Evolutionary conservation across 2,329 filamentous ascomycete species (phyloP).

Genomic region (Zymoseptoria brevis): DNA sequence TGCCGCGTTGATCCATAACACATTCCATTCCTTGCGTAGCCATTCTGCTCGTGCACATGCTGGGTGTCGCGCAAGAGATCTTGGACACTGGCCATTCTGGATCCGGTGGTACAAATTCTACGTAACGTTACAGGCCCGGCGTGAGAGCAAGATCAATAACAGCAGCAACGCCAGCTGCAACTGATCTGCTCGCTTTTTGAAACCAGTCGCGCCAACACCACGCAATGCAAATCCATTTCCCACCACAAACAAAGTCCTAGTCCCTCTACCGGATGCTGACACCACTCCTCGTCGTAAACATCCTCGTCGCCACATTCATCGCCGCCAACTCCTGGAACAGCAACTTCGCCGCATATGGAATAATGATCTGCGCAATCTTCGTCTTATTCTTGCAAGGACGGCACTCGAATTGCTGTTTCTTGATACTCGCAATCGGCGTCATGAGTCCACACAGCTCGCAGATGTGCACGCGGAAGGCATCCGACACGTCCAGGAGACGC

Average conservation of each 20-base stretch:
- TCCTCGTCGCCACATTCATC: slow-evolving; percentile 96
- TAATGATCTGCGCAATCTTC: slow-evolving; percentile 93
- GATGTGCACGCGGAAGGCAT: slow-evolving; percentile 95
- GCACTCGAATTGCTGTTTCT: slow-evolving; percentile 93
- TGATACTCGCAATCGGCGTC: slow-evolving; percentile 97
- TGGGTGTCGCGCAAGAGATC: not conserved
- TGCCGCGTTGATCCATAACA: too few species aligned
- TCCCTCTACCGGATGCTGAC: slow-evolving; percentile 23
- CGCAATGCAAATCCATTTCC: not conserved
- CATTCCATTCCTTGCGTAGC: too few species aligned
- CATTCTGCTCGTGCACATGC: not conserved
- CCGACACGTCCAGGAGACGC: slow-evolving; percentile 91
- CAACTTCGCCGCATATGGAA: slow-evolving; percentile 94
- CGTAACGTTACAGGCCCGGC: not conserved
- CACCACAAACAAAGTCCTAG: not conserved
- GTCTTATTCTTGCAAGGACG: slow-evolving; percentile 98
- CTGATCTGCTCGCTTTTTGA: not conserved
- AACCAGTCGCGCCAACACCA: not conserved
- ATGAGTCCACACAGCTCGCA: slow-evolving; percentile 98
- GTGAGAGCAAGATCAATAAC: not conserved
- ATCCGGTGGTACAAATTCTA: not conserved
- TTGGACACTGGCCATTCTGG: not conserved
- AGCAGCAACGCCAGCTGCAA: not conserved
- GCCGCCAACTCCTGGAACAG: slow-evolving; percentile 96
- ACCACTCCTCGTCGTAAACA: slow-evolving; percentile 63